A percentile compares a stretch with the other conserved stretches of the same genome.
Conservation (phyloP, 1,139 yeast species). For the Fermentozyma sake region DNA sequence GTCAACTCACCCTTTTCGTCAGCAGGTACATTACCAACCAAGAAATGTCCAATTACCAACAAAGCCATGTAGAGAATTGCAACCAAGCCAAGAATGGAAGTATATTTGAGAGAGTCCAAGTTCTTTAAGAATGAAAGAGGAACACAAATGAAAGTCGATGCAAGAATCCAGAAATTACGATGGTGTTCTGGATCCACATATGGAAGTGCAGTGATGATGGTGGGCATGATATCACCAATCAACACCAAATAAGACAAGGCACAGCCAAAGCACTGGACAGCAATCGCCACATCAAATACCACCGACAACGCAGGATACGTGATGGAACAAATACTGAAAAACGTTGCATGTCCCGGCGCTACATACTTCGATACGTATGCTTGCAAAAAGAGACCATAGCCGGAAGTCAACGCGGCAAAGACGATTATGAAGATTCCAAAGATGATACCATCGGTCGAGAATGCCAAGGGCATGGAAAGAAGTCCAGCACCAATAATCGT, state of each 20-base stretch:
- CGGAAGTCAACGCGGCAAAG: constrained; percentile 75
- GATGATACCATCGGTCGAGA: constrained; percentile 75
- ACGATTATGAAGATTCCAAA: constrained; percentile 63
- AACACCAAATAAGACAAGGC: constrained; percentile 43
- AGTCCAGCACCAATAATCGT: constrained; percentile 90
- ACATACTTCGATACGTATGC: constrained; percentile 69
- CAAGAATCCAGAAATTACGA: constrained; percentile 36
- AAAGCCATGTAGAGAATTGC: constrained; percentile 38
- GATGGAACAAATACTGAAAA: constrained; percentile 75
- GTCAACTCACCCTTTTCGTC: constrained; percentile 47
- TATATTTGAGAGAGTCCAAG: constrained; percentile 42
- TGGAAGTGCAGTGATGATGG: constrained; percentile 25
- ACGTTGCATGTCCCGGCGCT: constrained; percentile 74
- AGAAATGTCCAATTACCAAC: constrained; percentile 32
- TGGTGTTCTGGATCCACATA: constrained; percentile 12
- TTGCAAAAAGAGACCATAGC: constrained; percentile 75
- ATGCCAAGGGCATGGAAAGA: constrained; percentile 88
- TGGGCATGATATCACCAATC: constrained; percentile 45
- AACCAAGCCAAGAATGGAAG: constrained; percentile 37
- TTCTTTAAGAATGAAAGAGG: constrained; percentile 42
- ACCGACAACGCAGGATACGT: constrained; percentile 84
- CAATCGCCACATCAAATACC: constrained; percentile 81
- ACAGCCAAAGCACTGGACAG: constrained; percentile 67
- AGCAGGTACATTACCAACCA: constrained; percentile 41
- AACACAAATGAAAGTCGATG: constrained; percentile 30